Percentiles rank a stretch among this genome's conserved stretches.
These are phyloP conservation scores for Fibroporia radiculosa DNA, from an alignment of 768 basidiomycete genomes.

Conservation along the genomic window DNA sequence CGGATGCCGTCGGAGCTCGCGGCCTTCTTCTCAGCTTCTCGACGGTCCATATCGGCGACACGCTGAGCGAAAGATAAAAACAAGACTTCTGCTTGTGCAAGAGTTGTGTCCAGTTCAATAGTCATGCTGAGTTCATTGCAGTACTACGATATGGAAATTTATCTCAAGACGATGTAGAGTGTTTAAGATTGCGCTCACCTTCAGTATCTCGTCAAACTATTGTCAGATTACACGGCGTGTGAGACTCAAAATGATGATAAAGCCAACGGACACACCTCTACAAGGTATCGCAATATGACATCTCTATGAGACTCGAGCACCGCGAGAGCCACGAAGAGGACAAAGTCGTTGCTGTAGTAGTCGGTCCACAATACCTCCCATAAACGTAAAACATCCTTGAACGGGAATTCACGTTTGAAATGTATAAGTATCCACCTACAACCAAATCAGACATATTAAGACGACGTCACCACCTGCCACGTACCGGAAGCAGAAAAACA, in stretches of 20 bases:
- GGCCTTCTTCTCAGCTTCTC: constrained; percentile 48
- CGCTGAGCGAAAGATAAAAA: constrained; percentile 88
- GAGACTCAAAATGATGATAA: not conserved
- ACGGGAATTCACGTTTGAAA: constrained; percentile 95
- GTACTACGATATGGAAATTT: constrained; percentile 40
- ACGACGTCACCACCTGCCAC: constrained; percentile 17
- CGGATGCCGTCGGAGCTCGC: constrained; percentile 24
- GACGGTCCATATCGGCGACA: constrained; percentile 83
- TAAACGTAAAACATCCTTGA: constrained; percentile 79
- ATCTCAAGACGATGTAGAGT: not conserved
- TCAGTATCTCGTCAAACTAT: constrained; percentile 77
- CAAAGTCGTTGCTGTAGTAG: constrained; percentile 80
- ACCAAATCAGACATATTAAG: not conserved
- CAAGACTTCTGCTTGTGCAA: constrained; percentile 94
- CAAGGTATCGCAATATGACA: constrained; percentile 89
- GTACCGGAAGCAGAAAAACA: constrained; percentile 98
- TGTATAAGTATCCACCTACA: constrained; percentile 84
- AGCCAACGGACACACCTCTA: constrained; percentile 56
- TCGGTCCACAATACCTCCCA: constrained; percentile 97
- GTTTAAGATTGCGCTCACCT: constrained; percentile 31
- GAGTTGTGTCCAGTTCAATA: constrained; percentile 91
- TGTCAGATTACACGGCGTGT: not conserved
- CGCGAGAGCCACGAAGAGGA: constrained; percentile 92
- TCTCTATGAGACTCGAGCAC: constrained; percentile 93
- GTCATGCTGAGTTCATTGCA: constrained; percentile 95